Percentiles rank a stretch among this genome's conserved stretches.
Evolutionary conservation across 768 basidiomycete genomes (phyloP).

Genomic region (Calvatia gigantea): DNA sequence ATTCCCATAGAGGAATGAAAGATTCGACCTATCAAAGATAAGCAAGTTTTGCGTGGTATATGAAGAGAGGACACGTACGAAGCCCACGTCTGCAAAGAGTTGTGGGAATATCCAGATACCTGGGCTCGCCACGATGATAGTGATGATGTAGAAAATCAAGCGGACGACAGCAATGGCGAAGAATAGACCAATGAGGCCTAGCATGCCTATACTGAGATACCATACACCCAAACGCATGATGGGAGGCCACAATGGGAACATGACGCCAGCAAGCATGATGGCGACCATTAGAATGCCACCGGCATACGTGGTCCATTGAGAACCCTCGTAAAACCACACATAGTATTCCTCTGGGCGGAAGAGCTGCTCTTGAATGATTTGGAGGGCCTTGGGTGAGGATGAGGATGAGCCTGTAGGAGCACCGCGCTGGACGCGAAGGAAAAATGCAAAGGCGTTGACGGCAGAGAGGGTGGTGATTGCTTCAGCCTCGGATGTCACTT

Average conservation of each 20-base stretch:
- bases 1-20: constrained; percentile 96
- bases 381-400: constrained; percentile 74
- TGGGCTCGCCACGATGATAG: constrained; percentile 78
- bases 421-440: constrained; percentile 86
- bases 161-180: constrained; percentile 88
- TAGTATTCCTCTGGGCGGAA: constrained; percentile 84
- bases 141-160: constrained; percentile 90
- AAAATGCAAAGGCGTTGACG: constrained; percentile 84
- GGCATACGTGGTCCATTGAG: constrained; percentile 89
- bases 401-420: constrained; percentile 58
- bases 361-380: constrained; percentile 76
- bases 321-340: constrained; percentile 96
- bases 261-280: constrained; percentile 92
- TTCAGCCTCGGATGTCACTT: constrained; percentile 71
- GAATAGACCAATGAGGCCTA: constrained; percentile 87
- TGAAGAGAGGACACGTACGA: constrained; percentile 57
- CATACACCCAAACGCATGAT: constrained; percentile 91
- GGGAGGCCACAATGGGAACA: constrained; percentile 99
- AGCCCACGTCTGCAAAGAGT: constrained; percentile 96
- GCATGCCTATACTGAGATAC: constrained; percentile 87
- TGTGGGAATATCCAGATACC: constrained; percentile 99
- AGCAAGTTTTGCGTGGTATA: neutral
- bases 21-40: constrained; percentile 76
- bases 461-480: constrained; percentile 64
- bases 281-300: constrained; percentile 89